Conservation (phyloP, 2,329 filamentous ascomycete species). For the Trichothecium roseum region DNA sequence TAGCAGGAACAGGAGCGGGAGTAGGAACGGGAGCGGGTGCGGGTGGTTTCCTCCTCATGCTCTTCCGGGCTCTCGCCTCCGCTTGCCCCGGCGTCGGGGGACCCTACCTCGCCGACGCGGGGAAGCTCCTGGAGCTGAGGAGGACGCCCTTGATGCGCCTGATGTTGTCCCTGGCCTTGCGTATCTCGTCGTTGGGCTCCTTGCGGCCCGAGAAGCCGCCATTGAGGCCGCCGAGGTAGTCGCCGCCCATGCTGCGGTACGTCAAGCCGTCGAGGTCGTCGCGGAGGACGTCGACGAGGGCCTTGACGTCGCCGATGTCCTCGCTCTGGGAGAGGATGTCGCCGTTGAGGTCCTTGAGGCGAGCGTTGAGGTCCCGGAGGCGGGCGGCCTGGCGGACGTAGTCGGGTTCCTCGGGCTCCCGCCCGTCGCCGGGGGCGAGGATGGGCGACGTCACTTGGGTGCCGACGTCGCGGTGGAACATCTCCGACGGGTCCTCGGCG, state of each 20-base stretch:
- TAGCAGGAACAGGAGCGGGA: no score
- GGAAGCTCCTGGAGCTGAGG: constrained; percentile 65
- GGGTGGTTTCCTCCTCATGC: no score
- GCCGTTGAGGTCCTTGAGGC: constrained; percentile 31
- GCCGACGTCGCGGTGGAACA: constrained; percentile 73
- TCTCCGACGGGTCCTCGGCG: constrained; percentile 58
- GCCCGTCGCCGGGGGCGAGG: constrained; percentile 5
- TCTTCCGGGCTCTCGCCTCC: no score
- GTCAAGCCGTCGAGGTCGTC: constrained; percentile 56
- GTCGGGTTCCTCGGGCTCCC: constrained; percentile 14
- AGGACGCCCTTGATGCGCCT: constrained; percentile 70
- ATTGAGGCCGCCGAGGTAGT: no score
- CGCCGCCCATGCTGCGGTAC: constrained; percentile 20
- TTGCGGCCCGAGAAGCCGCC: constrained; percentile 24
- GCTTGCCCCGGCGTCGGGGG: no score
- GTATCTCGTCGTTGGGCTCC: constrained; percentile 61
- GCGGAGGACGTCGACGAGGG: constrained; percentile 45
- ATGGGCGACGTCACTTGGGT: constrained; percentile 39
- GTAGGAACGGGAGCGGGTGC: no score
- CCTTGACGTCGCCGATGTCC: constrained; percentile 39
- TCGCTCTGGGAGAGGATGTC: constrained; percentile 33
- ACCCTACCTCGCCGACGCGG: constrained; percentile 21
- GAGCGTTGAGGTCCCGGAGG: constrained; percentile 30
- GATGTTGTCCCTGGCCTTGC: constrained; percentile 64
- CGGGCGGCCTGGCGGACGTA: constrained; percentile 27